phyloP scores from a whole-genome alignment of 352 stramenopile species.

The Stephanocyclus meneghinianus region DNA sequence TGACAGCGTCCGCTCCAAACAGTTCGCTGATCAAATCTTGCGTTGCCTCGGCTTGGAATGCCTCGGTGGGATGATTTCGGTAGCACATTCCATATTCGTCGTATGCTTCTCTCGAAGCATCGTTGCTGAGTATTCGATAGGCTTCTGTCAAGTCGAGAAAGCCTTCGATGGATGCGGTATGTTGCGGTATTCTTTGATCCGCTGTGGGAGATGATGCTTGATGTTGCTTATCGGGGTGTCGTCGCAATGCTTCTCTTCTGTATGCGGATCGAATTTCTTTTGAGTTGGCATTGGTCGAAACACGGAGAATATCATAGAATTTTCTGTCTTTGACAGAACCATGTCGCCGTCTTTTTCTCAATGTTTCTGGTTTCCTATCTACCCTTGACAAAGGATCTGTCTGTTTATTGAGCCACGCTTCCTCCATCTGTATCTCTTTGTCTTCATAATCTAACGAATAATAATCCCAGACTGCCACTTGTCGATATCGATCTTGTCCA shows the following conservation, averaged over 20 bases:
- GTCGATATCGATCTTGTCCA: background rate
- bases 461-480: slow-evolving; percentile 38
- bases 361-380: slow-evolving; percentile 7
- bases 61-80: slow-evolving; percentile 9
- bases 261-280: slow-evolving; percentile 72
- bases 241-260: slow-evolving; percentile 60
- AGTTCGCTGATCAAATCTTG: slow-evolving; percentile 39
- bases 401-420: slow-evolving; percentile 13
- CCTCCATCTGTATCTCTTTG: slow-evolving; percentile 47
- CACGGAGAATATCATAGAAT: slow-evolving; percentile 65
- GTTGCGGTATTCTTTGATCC: background rate
- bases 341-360: slow-evolving; percentile 13
- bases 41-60: slow-evolving; percentile 11
- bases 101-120: slow-evolving; percentile 31
- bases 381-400: background rate
- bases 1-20: slow-evolving; percentile 24
- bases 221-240: slow-evolving; percentile 67
- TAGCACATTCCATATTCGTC: slow-evolving; percentile 37
- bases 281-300: slow-evolving; percentile 51
- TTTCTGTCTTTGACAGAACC: slow-evolving; percentile 34
- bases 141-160: slow-evolving; percentile 37
- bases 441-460: slow-evolving; percentile 49
- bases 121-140: slow-evolving; percentile 39
- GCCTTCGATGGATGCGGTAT: slow-evolving; percentile 24
- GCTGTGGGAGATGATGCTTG: slow-evolving; percentile 5